Conservation (phyloP, 805 yeast genomes). For the Kodamaea sagamina region DNA sequence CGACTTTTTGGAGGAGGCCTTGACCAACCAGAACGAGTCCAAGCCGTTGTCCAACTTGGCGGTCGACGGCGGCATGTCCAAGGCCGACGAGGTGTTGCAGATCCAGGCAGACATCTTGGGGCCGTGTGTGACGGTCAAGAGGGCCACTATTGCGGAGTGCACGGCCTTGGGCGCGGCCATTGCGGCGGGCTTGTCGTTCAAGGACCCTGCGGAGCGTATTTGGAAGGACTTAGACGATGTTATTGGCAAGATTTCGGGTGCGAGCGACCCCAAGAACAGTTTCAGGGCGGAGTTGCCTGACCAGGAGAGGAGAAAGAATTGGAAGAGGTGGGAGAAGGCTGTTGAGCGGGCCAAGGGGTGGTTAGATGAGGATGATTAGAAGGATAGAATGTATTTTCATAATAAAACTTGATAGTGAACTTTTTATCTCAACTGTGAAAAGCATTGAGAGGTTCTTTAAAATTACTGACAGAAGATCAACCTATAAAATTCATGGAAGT, state of each 20-base stretch:
- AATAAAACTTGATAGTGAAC: too few species aligned
- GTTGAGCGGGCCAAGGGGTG: conserved; percentile 80
- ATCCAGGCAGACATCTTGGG: conserved; percentile 92
- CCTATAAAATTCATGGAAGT: too few species aligned
- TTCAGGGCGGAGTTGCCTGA: conserved; percentile 51
- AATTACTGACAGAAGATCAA: too few species aligned
- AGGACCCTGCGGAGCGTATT: conserved; percentile 51
- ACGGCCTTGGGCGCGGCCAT: conserved; percentile 96
- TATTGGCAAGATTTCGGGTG: conserved; percentile 39
- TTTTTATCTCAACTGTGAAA: too few species aligned
- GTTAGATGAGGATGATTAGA: conserved; percentile 48
- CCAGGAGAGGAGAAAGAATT: conserved; percentile 57
- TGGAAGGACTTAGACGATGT: conserved; percentile 81
- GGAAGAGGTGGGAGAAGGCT: conserved; percentile 85
- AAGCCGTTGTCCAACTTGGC: conserved; percentile 56
- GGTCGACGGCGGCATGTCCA: conserved; percentile 96
- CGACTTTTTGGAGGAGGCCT: conserved; percentile 58
- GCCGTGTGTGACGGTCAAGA: conserved; percentile 75
- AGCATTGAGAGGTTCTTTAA: too few species aligned
- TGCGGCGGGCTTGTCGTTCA: conserved; percentile 79
- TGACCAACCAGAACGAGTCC: conserved; percentile 44
- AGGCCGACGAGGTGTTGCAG: conserved; percentile 88
- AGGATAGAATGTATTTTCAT: too few species aligned
- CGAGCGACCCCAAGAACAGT: conserved; percentile 24
- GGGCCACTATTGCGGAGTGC: conserved; percentile 85